Evolutionary conservation across 2,329 filamentous ascomycete species (phyloP), one percentile per base, ranked within the genome.

Genomic region (Aureobasidium sp.): DNA sequence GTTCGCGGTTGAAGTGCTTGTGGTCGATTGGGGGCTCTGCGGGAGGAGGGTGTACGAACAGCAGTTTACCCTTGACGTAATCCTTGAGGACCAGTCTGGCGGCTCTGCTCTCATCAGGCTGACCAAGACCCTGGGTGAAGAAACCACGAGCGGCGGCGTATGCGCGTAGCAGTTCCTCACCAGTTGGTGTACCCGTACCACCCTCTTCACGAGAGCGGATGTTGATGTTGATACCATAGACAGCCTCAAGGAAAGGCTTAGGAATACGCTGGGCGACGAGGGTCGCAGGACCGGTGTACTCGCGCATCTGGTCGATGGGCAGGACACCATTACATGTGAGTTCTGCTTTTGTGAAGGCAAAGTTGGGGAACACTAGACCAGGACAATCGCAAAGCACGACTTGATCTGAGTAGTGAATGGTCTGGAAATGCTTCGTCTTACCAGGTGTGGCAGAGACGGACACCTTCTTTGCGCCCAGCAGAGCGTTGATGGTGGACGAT

Each of bases 371-470:
- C 1, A 99, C 95, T 25, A 99, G 86, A 87, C 94, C 94, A 10
- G 94, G 94, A 72, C 94, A 99, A 85, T 99, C 94, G 76, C 94
- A 97, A 7, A 99, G 84, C 50, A 97, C 83, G 65, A 99, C 91
- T 63, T 86, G 85, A 1, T 94, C 89, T 63, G 89, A 94, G 36
- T 99, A 84, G 72, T 97, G 92, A 63, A 99, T 94, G 1, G 94
- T 99, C 75, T 99, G 94, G 79, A 99, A 99, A 71, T 99, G 94
- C 79, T 99, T 99, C 14, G 94, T 99, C 79, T 99, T 99, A 73
- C 94, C 94, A 4, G 94, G 94, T 1, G 94, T 99, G 14, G 93
- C 88, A 16, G 94, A 99, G 42, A 99, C 95, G 0, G 93, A 97
- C 6, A 99, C 94, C 78, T 97, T 99, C 79, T 97, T 99, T 61